Conservation (phyloP, 768 basidiomycete genomes). For the Fibroporia radiculosa region DNA sequence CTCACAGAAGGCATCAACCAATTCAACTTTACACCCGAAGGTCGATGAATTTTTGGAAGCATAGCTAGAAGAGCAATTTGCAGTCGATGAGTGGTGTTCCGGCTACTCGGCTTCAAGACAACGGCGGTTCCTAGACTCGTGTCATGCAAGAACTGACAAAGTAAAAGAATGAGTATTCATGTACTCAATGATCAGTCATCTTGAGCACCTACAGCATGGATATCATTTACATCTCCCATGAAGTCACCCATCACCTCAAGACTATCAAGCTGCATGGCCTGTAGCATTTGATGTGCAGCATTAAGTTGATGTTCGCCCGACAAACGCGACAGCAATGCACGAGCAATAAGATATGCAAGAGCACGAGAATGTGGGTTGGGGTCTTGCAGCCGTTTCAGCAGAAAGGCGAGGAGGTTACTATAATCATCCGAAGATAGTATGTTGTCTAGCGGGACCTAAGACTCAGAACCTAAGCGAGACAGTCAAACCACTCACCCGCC, state of each 20-base stretch:
- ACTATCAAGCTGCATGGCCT: conserved; percentile 36
- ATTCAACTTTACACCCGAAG: conserved; percentile 31
- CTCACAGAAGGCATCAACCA: conserved; percentile 37
- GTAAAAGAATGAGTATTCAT: too few relatives aligned
- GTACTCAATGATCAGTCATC: not conserved
- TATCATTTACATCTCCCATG: conserved; percentile 20
- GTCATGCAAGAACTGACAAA: conserved; percentile 37
- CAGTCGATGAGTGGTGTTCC: conserved; percentile 44
- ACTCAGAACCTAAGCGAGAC: not conserved
- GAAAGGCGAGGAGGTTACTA: conserved; percentile 32
- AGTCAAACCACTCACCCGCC: conserved; percentile 42
- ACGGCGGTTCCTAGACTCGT: conserved; percentile 39
- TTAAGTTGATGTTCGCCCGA: conserved; percentile 54
- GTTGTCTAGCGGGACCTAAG: conserved; percentile 26
- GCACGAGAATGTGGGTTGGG: conserved; percentile 43
- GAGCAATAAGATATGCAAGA: conserved; percentile 54
- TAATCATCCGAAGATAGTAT: conserved; percentile 46
- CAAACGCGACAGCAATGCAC: conserved; percentile 48
- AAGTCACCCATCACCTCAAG: conserved; percentile 37
- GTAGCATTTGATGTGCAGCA: conserved; percentile 41
- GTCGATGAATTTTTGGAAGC: conserved; percentile 43
- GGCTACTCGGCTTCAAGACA: conserved; percentile 53
- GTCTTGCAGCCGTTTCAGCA: conserved; percentile 47
- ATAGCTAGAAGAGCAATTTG: conserved; percentile 49
- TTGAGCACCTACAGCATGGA: conserved; percentile 21